A percentile compares a stretch with the other conserved stretches of the same genome.
These are phyloP conservation scores for Russula sp. DNA, from an alignment of 768 basidiomycete species.

Conservation along the genomic window DNA sequence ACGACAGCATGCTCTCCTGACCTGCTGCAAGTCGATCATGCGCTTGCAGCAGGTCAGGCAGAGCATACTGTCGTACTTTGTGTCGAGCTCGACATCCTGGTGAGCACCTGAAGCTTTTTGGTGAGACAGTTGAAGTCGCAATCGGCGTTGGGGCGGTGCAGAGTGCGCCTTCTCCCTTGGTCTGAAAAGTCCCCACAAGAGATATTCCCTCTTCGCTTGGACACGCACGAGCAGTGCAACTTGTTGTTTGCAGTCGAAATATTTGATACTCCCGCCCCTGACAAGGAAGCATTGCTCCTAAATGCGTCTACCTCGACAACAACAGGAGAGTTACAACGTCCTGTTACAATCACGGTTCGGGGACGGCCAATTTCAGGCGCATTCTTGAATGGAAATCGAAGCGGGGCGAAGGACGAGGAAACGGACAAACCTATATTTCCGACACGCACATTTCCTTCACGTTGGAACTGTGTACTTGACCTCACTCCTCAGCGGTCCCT, in stretches of 20 bases:
- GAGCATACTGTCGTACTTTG: constrained; percentile 88
- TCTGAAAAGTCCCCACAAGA: constrained; percentile 42
- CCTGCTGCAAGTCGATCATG: constrained; percentile 38
- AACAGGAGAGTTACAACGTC: constrained; percentile 25
- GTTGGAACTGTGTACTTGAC: constrained; percentile 90
- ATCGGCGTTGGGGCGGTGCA: constrained; percentile 63
- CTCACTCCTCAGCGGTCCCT: constrained; percentile 44
- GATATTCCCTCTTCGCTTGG: constrained; percentile 69
- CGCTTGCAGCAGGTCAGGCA: constrained; percentile 64
- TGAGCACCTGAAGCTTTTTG: constrained; percentile 65
- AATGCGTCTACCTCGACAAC: constrained; percentile 28
- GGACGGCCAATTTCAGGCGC: constrained; percentile 58
- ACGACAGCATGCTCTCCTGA: too few relatives aligned
- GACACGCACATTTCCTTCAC: constrained; percentile 72
- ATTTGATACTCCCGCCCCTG: constrained; percentile 59
- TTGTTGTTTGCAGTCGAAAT: constrained; percentile 88
- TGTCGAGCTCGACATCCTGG: constrained; percentile 86
- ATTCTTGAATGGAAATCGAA: constrained; percentile 17
- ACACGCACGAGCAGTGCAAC: constrained; percentile 77
- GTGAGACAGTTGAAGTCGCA: constrained; percentile 68
- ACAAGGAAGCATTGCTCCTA: constrained; percentile 38
- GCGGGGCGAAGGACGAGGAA: background rate
- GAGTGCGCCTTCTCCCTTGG: constrained; percentile 50
- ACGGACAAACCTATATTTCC: constrained; percentile 46
- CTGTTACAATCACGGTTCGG: constrained; percentile 60